Evolutionary conservation across 495 filamentous ascomycete genomes (phyloP), one percentile per base, ranked within the genome.

Genomic region (Aspergillus conjunctus): DNA sequence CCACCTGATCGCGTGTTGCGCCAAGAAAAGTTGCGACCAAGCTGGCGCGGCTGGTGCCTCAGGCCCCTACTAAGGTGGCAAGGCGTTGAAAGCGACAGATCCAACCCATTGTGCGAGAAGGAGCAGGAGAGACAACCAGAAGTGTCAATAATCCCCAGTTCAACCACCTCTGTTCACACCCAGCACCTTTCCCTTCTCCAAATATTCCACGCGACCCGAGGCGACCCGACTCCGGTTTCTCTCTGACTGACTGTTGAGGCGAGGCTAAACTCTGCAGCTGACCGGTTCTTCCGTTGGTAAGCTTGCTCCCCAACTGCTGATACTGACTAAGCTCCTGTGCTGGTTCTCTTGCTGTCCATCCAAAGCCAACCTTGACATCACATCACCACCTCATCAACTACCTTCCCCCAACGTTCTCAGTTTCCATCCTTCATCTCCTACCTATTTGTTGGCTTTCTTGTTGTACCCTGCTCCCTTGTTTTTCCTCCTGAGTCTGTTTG

Each of bases 361-460:
- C 74, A 68, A 48, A 58, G 57, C 60, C 50, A 62, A 51, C 71
- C 76, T 77, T 79, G 76, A 79, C 76, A 79, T 79, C 76, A 78
- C 76, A 73, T 74, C 77, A 73, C 71, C 68, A 71, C 73, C 67
- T 73, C 73, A 71, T 74, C 75, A 73, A 70, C 72, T 59, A 71
- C 66, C 67, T 62, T 61, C 63, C 56, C 60, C 66, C 56, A 45
- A 59, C 58, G 49, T 59, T 26, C 37, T 55, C 61, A 48, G 39
- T 49, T 20, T 20, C 44, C 44, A 57, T 56, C 51, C 41, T 22
- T 57, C 15, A 44, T 56, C 67, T 69, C 69, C 67, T 51, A 67
- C 61, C 62, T 58, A 30, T 39, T 69, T 58, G 14, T 21, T 61
- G 49, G 45, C 39, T 56, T 63, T 63, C 52, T 63, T 54, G 50